Percentiles rank a stretch among this genome's conserved stretches.
Evolutionary conservation across 208 protist genomes (phyloP).

Genomic region (Trypanosoma melophagium): DNA sequence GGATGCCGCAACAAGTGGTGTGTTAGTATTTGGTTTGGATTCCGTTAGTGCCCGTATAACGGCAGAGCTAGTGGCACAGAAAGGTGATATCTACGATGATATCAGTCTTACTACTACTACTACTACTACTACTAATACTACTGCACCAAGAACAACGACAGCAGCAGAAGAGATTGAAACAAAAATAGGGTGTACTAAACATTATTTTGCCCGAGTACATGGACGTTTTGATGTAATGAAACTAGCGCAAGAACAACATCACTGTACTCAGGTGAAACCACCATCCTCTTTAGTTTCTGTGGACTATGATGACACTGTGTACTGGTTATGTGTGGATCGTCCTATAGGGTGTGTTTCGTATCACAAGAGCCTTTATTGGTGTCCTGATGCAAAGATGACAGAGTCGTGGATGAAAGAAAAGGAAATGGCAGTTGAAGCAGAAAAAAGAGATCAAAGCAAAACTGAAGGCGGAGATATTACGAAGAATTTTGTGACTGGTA

Average conservation of each 20-base stretch:
- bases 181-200: constrained; percentile 35
- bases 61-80: constrained; percentile 48
- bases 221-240: constrained; percentile 41
- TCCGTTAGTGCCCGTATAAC: constrained; percentile 40
- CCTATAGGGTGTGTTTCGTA: constrained; percentile 72
- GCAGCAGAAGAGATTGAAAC: background rate
- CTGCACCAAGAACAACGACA: too few species aligned
- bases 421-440: background rate
- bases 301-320: background rate
- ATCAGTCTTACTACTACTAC: background rate
- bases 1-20: constrained; percentile 83
- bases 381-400: constrained; percentile 29
- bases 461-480: background rate
- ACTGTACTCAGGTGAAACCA: constrained; percentile 24
- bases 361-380: constrained; percentile 77
- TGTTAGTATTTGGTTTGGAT: constrained; percentile 78
- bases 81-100: constrained; percentile 12
- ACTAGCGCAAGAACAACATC: constrained; percentile 43
- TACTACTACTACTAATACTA: too few species aligned
- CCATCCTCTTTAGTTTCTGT: background rate
- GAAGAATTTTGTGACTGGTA: background rate
- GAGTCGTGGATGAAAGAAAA: constrained; percentile 25
- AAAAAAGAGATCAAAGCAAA: constrained; percentile 5
- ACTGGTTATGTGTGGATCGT: constrained; percentile 32
- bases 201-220: constrained; percentile 61